Percentiles rank a stretch among this genome's conserved stretches.
Conservation (phyloP, 1,284 basidiomycete species). For the Heterobasidion irregulare region DNA sequence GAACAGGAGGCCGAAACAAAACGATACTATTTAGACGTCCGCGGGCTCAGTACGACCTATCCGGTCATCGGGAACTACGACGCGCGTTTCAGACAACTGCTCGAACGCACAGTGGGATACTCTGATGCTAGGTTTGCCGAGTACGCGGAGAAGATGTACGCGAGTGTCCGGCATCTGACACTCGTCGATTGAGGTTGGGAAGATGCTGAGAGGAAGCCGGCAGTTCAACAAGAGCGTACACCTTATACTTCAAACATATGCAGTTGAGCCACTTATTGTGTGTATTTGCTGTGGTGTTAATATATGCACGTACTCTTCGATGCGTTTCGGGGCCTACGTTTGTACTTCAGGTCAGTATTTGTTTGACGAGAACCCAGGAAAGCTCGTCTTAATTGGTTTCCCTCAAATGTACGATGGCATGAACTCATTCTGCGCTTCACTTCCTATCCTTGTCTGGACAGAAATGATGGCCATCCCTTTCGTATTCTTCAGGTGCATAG, state of each 20-base stretch:
- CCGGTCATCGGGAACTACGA: background rate
- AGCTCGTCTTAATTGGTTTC: constrained; percentile 18
- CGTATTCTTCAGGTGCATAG: constrained; percentile 13
- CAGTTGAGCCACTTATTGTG: no score
- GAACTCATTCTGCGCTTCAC: constrained; percentile 25
- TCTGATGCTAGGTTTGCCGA: no score
- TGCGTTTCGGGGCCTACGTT: background rate
- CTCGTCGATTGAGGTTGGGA: no score
- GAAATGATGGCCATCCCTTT: constrained; percentile 26
- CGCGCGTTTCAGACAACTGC: background rate
- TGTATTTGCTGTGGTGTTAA: no score
- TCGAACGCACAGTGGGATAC: background rate
- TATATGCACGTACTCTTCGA: no score
- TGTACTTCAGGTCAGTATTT: background rate
- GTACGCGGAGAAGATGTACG: no score
- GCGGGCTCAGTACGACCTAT: background rate
- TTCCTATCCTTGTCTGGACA: constrained; percentile 21
- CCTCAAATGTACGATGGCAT: constrained; percentile 26
- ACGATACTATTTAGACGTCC: background rate
- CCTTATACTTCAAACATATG: no score
- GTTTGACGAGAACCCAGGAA: background rate
- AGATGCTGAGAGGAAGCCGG: no score
- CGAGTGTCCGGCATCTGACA: no score
- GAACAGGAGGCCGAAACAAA: background rate
- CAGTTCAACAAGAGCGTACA: no score